Evolutionary conservation across 2,329 filamentous ascomycete genomes (phyloP), one percentile per base, ranked within the genome.

Genomic region (Hymenoscyphus infarciens): DNA sequence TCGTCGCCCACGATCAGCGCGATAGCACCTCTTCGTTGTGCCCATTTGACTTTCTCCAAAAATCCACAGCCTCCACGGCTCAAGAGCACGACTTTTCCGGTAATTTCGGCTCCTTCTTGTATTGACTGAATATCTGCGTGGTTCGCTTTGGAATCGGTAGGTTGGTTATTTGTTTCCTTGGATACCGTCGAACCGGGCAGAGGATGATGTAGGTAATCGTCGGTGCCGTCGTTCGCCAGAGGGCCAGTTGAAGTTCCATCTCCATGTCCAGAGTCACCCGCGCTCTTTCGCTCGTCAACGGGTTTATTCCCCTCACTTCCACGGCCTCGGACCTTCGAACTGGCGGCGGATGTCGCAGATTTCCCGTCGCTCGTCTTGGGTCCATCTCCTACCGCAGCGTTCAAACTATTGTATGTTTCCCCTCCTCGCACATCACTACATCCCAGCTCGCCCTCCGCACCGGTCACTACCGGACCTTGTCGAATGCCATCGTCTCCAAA

Each of bases 1-100:
- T 97, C 90, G 75, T 99, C 95, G 29, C 95, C 95, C 2, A 99
- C 93, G 67, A 99, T 96, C 64, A 99, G 81, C 39, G 91, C 95
- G 64, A 92, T 83, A 22, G 90, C 95, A 27, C 95, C 95, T 72
- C 95, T 86, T 65, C 92, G 85, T 75, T 99, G 95, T 13, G 90
- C 92, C 95, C 95, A 99, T 79, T 96, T 94, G 67, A 95, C 92
- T 77, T 99, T 99, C 74, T 98, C 94, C 64, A 97, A 77, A 75
- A 99, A 99, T 5, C 95, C 95, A 75, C 95, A 99, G 7, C 94
- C 95, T 63, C 95, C 95, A 61, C 95, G 87, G 75, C 91, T 96
- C 62, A 99, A 81, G 59, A 99, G 80, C 1, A 96, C 95, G 56
- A 99, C 86, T 77, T 97, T 98, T 68, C 95, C 95, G 35, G 88